phyloP scores from a whole-genome alignment of 139 green algal species.

The Nannochloris sp. region DNA sequence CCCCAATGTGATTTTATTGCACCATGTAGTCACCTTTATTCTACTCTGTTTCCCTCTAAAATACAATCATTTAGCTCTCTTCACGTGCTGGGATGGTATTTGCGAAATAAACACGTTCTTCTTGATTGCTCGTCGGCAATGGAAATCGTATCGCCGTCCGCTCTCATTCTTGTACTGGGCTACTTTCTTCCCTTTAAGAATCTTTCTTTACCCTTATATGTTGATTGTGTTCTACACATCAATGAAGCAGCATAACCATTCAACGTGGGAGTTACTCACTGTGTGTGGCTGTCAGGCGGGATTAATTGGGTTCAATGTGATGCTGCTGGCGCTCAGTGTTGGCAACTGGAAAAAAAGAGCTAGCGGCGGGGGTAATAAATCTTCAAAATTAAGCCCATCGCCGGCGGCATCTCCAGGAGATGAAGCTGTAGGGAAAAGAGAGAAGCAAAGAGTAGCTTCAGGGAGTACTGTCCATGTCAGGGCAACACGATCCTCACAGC shows the following conservation, averaged over 20 bases:
- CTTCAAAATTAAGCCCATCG: no score
- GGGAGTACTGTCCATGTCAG: no score
- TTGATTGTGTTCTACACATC: slow-evolving; percentile 17
- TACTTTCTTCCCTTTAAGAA: slow-evolving; percentile 33
- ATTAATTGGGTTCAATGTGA: slow-evolving; percentile 22
- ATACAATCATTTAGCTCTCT: slow-evolving; percentile 14
- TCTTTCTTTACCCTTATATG: slow-evolving; percentile 37
- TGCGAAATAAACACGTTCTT: slow-evolving; percentile 54
- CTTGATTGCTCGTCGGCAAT: slow-evolving; percentile 42
- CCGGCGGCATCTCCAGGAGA: no score
- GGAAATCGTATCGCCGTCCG: not conserved
- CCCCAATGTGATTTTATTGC: slow-evolving; percentile 28
- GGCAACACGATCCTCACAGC: no score
- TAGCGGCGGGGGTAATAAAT: not conserved
- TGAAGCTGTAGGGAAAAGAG: no score
- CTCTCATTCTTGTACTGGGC: slow-evolving; percentile 23
- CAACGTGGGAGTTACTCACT: not conserved
- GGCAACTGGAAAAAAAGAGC: slow-evolving; percentile 10
- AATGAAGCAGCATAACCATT: slow-evolving; percentile 6
- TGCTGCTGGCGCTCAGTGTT: slow-evolving; percentile 19
- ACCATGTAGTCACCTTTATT: slow-evolving; percentile 35
- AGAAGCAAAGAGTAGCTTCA: no score
- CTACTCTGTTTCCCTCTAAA: slow-evolving; percentile 33
- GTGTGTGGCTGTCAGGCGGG: slow-evolving; percentile 14
- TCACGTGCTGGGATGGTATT: slow-evolving; percentile 35